Base-by-base conservation (phyloP, 2,329 filamentous ascomycete genomes). In the Trichoderma sp. region DNA sequence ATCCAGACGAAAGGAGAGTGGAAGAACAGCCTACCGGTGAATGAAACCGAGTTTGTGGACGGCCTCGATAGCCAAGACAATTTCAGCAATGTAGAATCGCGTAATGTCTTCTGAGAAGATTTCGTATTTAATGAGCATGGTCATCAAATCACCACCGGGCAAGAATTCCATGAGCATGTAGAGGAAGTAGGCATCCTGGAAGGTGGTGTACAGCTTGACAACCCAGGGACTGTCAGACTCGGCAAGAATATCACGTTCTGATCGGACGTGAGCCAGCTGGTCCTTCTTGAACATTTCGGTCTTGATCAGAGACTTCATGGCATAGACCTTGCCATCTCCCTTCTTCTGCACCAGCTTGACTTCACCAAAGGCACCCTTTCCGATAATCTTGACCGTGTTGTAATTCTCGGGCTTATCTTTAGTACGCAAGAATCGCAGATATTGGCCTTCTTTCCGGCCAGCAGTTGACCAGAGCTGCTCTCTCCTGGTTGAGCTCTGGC, bases 131-230 rank as follows among this genome's bases (percentile, higher is more conserved):
- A 99, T 99, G 74, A 99, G 86, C 96, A 99, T 99, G 4, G 96
- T 99, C 96, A 99, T 99, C 79, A 99, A 82, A 83, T 99, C 96
- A 80, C 96, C 96, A 80, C 96, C 96, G 8, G 96, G 96, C 80
- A 99, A 87, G 82, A 98, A 99, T 82, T 99, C 96, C 96, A 99
- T 99, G 71, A 99, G 86, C 91, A 99, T 96, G 84, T 99, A 99
- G 43, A 99, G 85, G 83, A 97, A 99, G 73, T 96, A 95, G 57
- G 88, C 87, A 79, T 99, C 96, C 82, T 99, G 96, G 85, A 99
- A 99, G 0, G 96, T 98, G 14, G 96, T 97, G 83, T 93, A 97
- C 72, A 99, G 89, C 86, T 97, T 99, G 76, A 99, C 96, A 19
- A 99, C 93, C 96, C 96, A 99, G 5, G 96, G 95, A 78, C 96